Evolutionary conservation across 2,329 filamentous ascomycete genomes (phyloP), one percentile per base, ranked within the genome.

Genomic region (Hypoxylon sp.): DNA sequence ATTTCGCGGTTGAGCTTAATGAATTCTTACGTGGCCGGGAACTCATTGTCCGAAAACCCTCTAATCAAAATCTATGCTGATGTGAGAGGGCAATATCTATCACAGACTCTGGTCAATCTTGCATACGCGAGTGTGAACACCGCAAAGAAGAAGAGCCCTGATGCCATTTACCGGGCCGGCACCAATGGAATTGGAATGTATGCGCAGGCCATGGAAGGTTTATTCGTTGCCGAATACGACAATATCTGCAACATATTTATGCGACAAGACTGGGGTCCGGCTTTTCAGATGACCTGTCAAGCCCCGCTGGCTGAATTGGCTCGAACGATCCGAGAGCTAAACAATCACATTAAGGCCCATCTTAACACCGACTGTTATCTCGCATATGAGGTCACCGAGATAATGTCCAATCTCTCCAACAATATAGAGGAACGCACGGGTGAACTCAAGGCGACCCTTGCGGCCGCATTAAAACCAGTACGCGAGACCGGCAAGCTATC

Each of bases 181-280:
- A 96, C 93, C 22, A 98, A 96, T 79, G 95, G 94, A 3, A 97
- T 99, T 65, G 91, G 92, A 2, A 94, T 92, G 37, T 99, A 99
- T 78, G 92, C 94, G 0, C 90, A 91, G 75, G 93, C 92, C 0
- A 89, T 99, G 81, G 94, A 98, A 78, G 92, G 91, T 5, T 90
- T 98, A 68, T 95, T 97, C 72, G 81, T 92, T 26, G 90, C 94
- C 10, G 96, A 99, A 80, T 94, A 97, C 79, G 93, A 97, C 65
- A 97, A 94, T 75, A 92, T 98, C 51, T 93, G 91, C 76, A 91
- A 89, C 68, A 89, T 99, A 63, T 99, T 98, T 78, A 87, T 90
- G 26, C 88, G 92, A 8, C 93, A 96, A 63, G 93, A 97, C 77
- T 97, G 94, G 90, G 90, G 90, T 0, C 84, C 89, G 33, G 90